phyloP scores from a whole-genome alignment of 345 rosid species.

The Draba incana region DNA sequence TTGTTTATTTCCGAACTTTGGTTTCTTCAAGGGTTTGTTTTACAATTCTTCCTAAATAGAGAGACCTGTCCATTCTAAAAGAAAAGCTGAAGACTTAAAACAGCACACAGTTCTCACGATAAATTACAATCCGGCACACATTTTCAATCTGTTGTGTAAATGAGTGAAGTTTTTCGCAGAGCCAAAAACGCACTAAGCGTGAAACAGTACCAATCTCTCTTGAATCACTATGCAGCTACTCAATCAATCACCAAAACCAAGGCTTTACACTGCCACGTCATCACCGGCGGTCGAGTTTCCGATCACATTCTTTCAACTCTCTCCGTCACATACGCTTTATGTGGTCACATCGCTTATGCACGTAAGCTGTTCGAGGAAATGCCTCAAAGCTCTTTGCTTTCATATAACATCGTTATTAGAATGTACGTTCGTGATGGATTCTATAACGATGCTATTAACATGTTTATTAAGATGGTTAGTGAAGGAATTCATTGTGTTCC shows the following conservation, averaged over 20 bases:
- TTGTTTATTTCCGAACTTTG: no score
- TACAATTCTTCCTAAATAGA: no score
- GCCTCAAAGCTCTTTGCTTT: slow-evolving; percentile 48
- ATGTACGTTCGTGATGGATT: slow-evolving; percentile 45
- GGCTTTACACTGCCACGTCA: slow-evolving; percentile 53
- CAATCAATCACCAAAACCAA: slow-evolving; percentile 48
- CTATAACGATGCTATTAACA: slow-evolving; percentile 40
- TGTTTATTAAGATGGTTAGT: slow-evolving; percentile 56
- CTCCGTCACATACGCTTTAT: slow-evolving; percentile 16
- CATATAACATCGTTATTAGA: slow-evolving; percentile 50
- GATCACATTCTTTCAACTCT: slow-evolving; percentile 39
- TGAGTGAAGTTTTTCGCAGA: slow-evolving; percentile 32
- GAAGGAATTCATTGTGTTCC: slow-evolving; percentile 43
- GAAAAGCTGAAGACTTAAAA: background rate
- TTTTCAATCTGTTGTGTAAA: background rate
- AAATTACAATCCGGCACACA: background rate
- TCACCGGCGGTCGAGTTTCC: slow-evolving; percentile 46
- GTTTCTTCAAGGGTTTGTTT: no score
- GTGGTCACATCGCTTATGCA: slow-evolving; percentile 37
- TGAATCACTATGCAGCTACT: slow-evolving; percentile 50
- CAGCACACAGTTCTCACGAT: background rate
- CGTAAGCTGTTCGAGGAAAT: slow-evolving; percentile 58
- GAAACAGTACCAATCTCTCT: slow-evolving; percentile 44
- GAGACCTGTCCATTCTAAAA: no score
- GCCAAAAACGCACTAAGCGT: slow-evolving; percentile 37